These are phyloP conservation scores for Candida taoyuanica DNA, from an alignment of 805 yeast genomes.

Conservation along the genomic window DNA sequence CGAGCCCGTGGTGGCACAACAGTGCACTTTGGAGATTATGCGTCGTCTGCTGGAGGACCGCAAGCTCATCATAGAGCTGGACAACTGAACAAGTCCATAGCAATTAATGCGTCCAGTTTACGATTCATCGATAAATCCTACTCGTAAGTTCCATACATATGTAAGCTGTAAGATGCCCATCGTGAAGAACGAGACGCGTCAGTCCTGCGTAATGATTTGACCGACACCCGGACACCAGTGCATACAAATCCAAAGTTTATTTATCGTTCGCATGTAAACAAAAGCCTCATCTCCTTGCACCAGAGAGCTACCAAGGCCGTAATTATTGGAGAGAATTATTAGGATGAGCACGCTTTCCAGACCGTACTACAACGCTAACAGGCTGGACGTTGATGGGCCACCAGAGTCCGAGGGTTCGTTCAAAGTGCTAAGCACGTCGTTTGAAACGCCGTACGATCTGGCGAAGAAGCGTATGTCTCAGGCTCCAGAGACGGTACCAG, in stretches of 20 bases:
- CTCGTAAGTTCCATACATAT: too few relatives aligned
- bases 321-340: neutral
- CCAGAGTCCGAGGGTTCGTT: slow-evolving; percentile 11
- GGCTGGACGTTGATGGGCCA: slow-evolving; percentile 2
- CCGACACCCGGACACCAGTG: neutral
- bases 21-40: slow-evolving; percentile 14
- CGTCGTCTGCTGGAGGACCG: slow-evolving; percentile 20
- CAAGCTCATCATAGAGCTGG: slow-evolving; percentile 17
- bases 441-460: slow-evolving; percentile 28
- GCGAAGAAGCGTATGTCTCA: slow-evolving; percentile 23
- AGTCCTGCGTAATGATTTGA: neutral
- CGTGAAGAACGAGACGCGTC: neutral
- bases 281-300: neutral
- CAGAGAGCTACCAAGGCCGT: neutral
- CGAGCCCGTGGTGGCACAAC: slow-evolving; percentile 11
- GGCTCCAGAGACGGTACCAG: neutral
- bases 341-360: slow-evolving; percentile 28
- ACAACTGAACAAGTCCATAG: too few relatives aligned
- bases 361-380: slow-evolving; percentile 11
- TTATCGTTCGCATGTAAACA: neutral
- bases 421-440: slow-evolving; percentile 18
- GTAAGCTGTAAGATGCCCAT: too few relatives aligned
- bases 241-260: neutral
- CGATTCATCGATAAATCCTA: too few relatives aligned
- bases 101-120: too few relatives aligned